Evolutionary conservation across 305 asterid genomes (phyloP).

Genomic region (Euphrasia arctica): DNA sequence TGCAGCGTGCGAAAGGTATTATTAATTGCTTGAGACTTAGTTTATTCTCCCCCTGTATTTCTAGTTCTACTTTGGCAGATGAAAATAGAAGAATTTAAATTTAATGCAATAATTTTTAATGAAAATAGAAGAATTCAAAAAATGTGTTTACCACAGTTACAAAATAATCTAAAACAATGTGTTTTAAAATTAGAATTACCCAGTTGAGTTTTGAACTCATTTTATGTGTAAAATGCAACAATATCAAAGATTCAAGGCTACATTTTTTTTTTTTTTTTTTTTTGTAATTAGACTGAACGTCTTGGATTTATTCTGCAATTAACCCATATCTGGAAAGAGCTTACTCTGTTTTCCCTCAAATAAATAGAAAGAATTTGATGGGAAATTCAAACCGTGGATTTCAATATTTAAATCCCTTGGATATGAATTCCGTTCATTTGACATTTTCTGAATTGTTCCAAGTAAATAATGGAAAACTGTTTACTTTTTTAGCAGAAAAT

Average conservation of each 20-base stretch:
- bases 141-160: background rate
- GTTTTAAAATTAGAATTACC: background rate
- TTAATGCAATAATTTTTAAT: background rate
- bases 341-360: background rate
- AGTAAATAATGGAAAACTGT: background rate
- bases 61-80: slow-evolving; percentile 10
- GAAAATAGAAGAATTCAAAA: too few species aligned
- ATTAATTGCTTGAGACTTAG: slow-evolving; percentile 3
- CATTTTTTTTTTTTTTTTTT: background rate
- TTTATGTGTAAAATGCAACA: background rate
- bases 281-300: background rate
- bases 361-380: too few species aligned
- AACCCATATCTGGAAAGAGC: background rate
- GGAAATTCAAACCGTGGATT: background rate
- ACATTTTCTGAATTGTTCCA: background rate
- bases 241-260: too few species aligned
- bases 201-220: background rate
- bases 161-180: background rate
- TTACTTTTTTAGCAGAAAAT: background rate
- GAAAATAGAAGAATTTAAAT: background rate
- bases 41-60: slow-evolving; percentile 12
- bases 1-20: slow-evolving; percentile 50
- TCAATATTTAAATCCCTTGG: background rate
- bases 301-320: background rate
- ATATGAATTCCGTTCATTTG: too few species aligned